Conservation (phyloP, 2,329 filamentous ascomycete species). For the Colletotrichum sansevieriae region DNA sequence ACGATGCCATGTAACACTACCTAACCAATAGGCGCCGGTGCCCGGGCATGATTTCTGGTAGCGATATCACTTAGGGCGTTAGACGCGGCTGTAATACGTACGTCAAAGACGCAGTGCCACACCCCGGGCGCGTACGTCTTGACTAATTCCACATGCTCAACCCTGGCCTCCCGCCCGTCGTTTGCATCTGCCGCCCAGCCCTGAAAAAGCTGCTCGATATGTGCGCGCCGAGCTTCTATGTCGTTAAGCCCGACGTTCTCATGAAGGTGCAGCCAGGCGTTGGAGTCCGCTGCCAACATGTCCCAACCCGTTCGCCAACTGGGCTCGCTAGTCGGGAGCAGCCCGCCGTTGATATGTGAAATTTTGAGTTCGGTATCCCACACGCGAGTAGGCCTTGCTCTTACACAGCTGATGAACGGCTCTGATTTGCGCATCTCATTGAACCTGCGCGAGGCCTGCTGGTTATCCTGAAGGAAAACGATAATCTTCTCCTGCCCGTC, state of each 20-base stretch:
- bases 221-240: constrained; percentile 58
- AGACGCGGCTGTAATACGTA: constrained; percentile 57
- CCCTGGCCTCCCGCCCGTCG: constrained; percentile 48
- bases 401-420: background rate
- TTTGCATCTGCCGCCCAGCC: constrained; percentile 47
- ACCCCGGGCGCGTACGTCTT: constrained; percentile 79
- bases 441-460: constrained; percentile 60
- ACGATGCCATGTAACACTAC: background rate
- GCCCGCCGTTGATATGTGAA: constrained; percentile 73
- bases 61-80: constrained; percentile 37
- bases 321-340: constrained; percentile 69
- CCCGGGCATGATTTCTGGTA: background rate
- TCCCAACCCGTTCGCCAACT: constrained; percentile 67
- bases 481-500: constrained; percentile 67
- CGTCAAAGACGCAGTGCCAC: constrained; percentile 79
- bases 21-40: too few relatives aligned
- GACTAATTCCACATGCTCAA: constrained; percentile 73
- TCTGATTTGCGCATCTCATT: constrained; percentile 49
- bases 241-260: constrained; percentile 73
- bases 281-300: constrained; percentile 53
- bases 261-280: constrained; percentile 74
- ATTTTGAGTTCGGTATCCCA: constrained; percentile 53
- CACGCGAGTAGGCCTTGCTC: constrained; percentile 20
- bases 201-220: constrained; percentile 63
- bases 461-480: constrained; percentile 79